Conservation (phyloP, 2,329 filamentous ascomycete species). For the Bipolaris bicolor region DNA sequence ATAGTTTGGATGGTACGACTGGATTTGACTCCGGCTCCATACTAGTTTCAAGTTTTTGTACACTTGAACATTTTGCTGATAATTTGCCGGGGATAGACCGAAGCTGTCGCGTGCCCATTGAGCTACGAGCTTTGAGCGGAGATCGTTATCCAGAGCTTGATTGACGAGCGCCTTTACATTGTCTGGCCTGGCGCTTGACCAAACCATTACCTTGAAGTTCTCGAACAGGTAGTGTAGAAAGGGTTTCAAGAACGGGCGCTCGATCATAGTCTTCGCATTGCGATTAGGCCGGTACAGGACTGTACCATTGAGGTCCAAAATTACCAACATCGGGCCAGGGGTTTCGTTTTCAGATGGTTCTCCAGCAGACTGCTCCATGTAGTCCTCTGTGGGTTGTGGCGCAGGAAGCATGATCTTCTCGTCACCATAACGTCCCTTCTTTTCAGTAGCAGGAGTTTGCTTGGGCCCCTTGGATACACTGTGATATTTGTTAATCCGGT, state of each 20-base stretch:
- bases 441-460: constrained; percentile 7
- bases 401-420: constrained; percentile 51
- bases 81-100: constrained; percentile 68
- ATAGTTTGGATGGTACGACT: constrained; percentile 51
- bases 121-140: constrained; percentile 65
- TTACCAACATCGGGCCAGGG: constrained; percentile 73
- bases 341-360: constrained; percentile 39
- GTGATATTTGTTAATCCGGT: constrained; percentile 31
- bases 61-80: constrained; percentile 74
- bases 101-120: constrained; percentile 82
- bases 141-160: constrained; percentile 64
- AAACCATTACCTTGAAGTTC: constrained; percentile 82
- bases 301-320: constrained; percentile 94
- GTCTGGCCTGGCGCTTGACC: constrained; percentile 80
- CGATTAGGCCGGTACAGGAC: constrained; percentile 73
- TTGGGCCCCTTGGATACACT: constrained; percentile 18
- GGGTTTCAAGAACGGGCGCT: constrained; percentile 68
- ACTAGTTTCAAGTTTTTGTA: constrained; percentile 83
- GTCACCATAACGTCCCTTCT: constrained; percentile 27
- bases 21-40: constrained; percentile 64
- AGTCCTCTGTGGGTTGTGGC: constrained; percentile 65
- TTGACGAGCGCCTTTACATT: constrained; percentile 75
- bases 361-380: constrained; percentile 63
- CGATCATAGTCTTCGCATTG: constrained; percentile 59
- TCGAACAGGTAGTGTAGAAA: constrained; percentile 78